phyloP scores from a whole-genome alignment of 139 green algal genomes.

The Raphidocelis subcapitata region DNA sequence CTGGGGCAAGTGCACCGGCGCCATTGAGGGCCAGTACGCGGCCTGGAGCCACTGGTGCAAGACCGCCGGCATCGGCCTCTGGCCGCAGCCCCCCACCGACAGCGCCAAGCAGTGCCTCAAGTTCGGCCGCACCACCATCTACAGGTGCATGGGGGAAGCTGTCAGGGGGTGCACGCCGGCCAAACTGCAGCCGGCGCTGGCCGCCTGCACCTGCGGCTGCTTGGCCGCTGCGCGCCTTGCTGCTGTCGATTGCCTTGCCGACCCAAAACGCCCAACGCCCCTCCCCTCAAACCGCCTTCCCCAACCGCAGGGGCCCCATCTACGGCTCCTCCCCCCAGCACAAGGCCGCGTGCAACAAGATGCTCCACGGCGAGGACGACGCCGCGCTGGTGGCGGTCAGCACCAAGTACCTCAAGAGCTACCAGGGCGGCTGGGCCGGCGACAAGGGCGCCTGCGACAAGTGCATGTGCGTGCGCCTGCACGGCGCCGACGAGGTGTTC shows the following conservation, averaged over 20 bases:
- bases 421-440: conserved; percentile 23
- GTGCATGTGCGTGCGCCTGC: conserved; percentile 34
- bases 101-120: conserved; percentile 27
- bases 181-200: no score
- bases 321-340: conserved; percentile 22
- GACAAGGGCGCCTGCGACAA: conserved; percentile 20
- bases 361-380: conserved; percentile 6
- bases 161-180: no score
- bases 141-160: not conserved
- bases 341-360: conserved; percentile 25
- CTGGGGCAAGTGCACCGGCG: conserved; percentile 21
- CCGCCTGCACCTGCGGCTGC: no score
- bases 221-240: no score
- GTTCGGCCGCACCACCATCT: conserved; percentile 28
- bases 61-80: conserved; percentile 8
- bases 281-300: no score
- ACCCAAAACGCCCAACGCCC: no score
- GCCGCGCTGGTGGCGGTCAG: conserved; percentile 19
- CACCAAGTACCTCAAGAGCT: conserved; percentile 34
- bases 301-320: conserved; percentile 9
- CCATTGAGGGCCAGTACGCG: not conserved
- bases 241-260: no score
- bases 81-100: not conserved
- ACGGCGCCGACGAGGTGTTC: conserved; percentile 22
- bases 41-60: conserved; percentile 24